Percentiles rank a stretch among this genome's conserved stretches.
phyloP scores from a whole-genome alignment of 2,329 filamentous ascomycete species.

The Pezicula rhizophila region DNA sequence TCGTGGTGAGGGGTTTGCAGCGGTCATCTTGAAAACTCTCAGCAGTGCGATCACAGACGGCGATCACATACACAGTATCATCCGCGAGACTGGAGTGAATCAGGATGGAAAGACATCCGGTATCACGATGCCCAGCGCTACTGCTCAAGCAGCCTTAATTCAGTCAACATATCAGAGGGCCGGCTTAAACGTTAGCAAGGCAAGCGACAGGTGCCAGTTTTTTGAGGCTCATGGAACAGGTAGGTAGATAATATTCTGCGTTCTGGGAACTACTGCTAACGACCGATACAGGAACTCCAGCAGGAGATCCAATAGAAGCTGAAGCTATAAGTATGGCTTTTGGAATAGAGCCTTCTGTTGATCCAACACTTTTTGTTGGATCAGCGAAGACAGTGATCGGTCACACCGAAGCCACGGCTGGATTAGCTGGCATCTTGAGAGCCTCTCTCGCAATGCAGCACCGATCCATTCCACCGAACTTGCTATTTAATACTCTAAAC shows the following conservation, averaged over 20 bases:
- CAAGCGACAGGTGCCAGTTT: neutral
- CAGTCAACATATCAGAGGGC: slow-evolving; percentile 1
- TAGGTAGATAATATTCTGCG: too few relatives aligned
- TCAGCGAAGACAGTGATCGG: slow-evolving; percentile 16
- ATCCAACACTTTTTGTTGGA: neutral
- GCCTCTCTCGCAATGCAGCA: slow-evolving; percentile 19
- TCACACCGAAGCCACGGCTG: slow-evolving; percentile 17
- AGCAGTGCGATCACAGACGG: neutral
- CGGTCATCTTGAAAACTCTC: neutral
- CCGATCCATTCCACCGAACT: slow-evolving; percentile 20
- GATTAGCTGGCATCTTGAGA: slow-evolving; percentile 22
- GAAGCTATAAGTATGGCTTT: slow-evolving; percentile 4
- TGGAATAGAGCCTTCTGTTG: neutral
- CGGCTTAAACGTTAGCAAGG: neutral
- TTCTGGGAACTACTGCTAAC: too few relatives aligned
- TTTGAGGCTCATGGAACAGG: slow-evolving; percentile 13
- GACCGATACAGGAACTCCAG: slow-evolving; percentile 14
- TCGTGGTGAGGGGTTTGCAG: neutral
- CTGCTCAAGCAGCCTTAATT: slow-evolving; percentile 30
- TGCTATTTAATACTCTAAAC: slow-evolving; percentile 27
- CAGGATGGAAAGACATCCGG: slow-evolving; percentile 55
- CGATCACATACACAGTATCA: slow-evolving; percentile 25
- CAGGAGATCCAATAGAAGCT: slow-evolving; percentile 14
- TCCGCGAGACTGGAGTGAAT: slow-evolving; percentile 45
- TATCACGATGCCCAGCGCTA: slow-evolving; percentile 45